phyloP scores from a whole-genome alignment of 495 filamentous ascomycete species.

The Podospora pseudoanserina region DNA sequence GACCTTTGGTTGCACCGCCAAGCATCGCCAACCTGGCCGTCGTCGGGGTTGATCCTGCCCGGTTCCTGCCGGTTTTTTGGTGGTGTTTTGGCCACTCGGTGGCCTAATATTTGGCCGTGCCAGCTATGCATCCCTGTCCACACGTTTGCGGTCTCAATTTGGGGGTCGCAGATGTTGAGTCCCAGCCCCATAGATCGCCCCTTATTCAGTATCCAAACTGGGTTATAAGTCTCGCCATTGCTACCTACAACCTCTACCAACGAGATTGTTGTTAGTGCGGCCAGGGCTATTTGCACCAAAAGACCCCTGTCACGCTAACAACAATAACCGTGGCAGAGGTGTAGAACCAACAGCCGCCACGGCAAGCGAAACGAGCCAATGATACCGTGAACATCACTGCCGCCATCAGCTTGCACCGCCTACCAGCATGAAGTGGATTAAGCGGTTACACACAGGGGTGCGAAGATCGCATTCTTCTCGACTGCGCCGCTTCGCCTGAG shows the following conservation, averaged over 20 bases:
- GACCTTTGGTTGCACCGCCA: background rate
- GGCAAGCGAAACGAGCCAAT: background rate
- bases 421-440: no score
- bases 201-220: background rate
- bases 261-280: no score
- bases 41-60: background rate
- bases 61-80: background rate
- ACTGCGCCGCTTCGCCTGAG: no score
- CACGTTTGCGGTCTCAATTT: background rate
- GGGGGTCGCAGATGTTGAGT: background rate
- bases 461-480: no score
- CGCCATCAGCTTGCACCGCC: no score
- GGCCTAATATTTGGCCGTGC: background rate
- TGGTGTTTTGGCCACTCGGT: background rate
- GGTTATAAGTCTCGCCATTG: background rate
- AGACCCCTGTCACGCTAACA: no score
- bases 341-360: background rate
- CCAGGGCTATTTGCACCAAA: no score
- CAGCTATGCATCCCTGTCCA: background rate
- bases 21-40: background rate
- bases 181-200: no score
- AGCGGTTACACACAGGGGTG: no score
- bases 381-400: no score
- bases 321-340: no score
- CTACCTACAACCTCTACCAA: background rate